Base-by-base conservation (phyloP, 169 alveolate genomes). In the Eimeria acervulina region DNA sequence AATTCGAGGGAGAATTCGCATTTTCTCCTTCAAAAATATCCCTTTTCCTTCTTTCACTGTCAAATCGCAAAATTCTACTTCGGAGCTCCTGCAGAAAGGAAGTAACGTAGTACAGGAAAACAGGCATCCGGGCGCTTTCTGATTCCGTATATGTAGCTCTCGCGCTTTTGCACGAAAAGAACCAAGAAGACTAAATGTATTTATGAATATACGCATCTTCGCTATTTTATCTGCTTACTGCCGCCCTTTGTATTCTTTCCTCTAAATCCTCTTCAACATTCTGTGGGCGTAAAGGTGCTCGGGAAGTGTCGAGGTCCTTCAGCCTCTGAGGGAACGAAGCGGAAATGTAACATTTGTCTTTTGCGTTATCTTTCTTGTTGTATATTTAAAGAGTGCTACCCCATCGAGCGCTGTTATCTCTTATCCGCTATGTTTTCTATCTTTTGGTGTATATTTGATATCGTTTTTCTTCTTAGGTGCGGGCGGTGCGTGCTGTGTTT, bases 41-140 rank as follows among this genome's bases (percentile, higher is more conserved):
- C 52, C 38, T 74, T 42, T 76, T 52, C 70, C 44, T 61, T 40
- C 68, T 52, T 61, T 55, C 92, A 47, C 47, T 74, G 83, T 92
- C 95, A 23, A 28, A 51, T 23, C 47, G 90, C 84, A 92, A 40
- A 74, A 92, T 47, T 33, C 95, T 51, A 8, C 26, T 33, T 28
- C 83, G 85, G 66, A 84, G 83, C 26, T 92, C 95, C 95, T 92
- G 91, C 52, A 28, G 47, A 13, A 31, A 12, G 19, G 42, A n/a
- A 68, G 42, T 3, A 68, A 68, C 42, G 10, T 28, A 5, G 28
- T 68, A 28, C 7, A 28, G 8, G 44, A 68, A 28, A 12, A 70
- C 36, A 12, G 44, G 42, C 38, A 36, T 10, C 81, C 21, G 38
- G 81, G 3, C 42, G 21, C 17, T 70, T 10, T 76, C 59, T 76